phyloP scores from a whole-genome alignment of 257 asterid species.

The Solanum phureja region DNA sequence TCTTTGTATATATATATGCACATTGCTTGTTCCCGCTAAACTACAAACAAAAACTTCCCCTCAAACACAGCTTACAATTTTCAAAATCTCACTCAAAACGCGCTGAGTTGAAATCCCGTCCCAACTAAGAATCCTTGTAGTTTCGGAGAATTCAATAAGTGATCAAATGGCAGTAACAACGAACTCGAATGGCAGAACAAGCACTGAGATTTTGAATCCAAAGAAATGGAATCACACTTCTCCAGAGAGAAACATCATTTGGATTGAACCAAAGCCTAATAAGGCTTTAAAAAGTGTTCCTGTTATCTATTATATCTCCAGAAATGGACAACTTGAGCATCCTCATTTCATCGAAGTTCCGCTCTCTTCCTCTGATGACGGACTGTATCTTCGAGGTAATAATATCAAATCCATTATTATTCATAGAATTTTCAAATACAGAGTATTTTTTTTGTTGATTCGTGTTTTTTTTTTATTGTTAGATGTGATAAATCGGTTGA shows the following conservation, averaged over 20 bases:
- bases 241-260: constrained; percentile 4
- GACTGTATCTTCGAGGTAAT: constrained; percentile 15
- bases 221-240: constrained; percentile 8
- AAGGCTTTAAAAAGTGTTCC: constrained; percentile 7
- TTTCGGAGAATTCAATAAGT: not conserved
- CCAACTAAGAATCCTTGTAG: not conserved
- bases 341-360: constrained; percentile 33
- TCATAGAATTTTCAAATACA: no score
- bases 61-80: not conserved
- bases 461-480: no score
- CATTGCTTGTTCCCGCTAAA: not conserved
- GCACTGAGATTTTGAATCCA: constrained; percentile 19
- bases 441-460: no score
- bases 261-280: constrained; percentile 2
- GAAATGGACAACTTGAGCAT: constrained; percentile 33
- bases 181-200: not conserved
- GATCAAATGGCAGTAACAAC: not conserved
- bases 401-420: no score
- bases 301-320: constrained; percentile 26
- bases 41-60: not conserved
- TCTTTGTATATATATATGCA: not conserved
- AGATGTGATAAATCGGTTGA: no score
- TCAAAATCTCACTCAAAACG: no score
- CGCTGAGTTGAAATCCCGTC: no score
- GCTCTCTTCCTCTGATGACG: constrained; percentile 11